Percentiles rank a stretch among this genome's conserved stretches.
Conservation (phyloP, 805 yeast genomes). For the Limtongia smithiae region DNA sequence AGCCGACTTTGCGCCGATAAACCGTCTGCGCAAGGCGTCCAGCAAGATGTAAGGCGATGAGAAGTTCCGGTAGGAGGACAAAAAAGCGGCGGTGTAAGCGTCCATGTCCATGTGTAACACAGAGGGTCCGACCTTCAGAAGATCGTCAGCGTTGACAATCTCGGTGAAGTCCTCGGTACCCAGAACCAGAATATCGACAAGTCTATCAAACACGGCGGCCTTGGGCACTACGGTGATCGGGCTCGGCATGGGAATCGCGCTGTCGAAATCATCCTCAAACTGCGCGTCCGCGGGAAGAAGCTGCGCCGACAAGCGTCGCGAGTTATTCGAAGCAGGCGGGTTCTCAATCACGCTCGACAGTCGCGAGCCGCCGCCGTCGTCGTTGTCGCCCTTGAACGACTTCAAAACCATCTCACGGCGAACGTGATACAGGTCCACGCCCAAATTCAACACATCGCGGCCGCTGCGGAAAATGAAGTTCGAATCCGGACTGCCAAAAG, state of each 20-base stretch:
- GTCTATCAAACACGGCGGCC: constrained; percentile 68
- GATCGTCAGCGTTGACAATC: constrained; percentile 30
- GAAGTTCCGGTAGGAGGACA: constrained; percentile 65
- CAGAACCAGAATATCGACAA: constrained; percentile 74
- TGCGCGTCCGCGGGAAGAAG: constrained; percentile 19
- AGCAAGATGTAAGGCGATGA: constrained; percentile 54
- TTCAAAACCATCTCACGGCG: constrained; percentile 59
- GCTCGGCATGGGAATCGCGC: background rate
- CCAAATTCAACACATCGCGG: constrained; percentile 62
- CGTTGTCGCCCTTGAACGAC: constrained; percentile 44
- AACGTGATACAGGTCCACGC: constrained; percentile 54
- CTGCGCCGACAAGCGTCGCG: constrained; percentile 35
- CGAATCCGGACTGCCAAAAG: constrained; percentile 33
- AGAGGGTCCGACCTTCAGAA: constrained; percentile 5
- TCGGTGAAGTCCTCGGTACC: constrained; percentile 59
- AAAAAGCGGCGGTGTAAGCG: constrained; percentile 61
- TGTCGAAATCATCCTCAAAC: constrained; percentile 7
- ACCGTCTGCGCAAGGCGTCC: constrained; percentile 52
- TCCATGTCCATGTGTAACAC: constrained; percentile 59
- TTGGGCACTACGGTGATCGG: constrained; percentile 51
- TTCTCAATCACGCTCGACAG: constrained; percentile 50
- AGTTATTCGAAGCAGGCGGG: constrained; percentile 43
- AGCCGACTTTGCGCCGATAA: constrained; percentile 60
- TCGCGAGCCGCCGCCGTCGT: constrained; percentile 38
- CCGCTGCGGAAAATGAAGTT: constrained; percentile 54